Evolutionary conservation across 2,329 filamentous ascomycete genomes (phyloP), one percentile per base, ranked within the genome.

Genomic region (Amauroascus niger): DNA sequence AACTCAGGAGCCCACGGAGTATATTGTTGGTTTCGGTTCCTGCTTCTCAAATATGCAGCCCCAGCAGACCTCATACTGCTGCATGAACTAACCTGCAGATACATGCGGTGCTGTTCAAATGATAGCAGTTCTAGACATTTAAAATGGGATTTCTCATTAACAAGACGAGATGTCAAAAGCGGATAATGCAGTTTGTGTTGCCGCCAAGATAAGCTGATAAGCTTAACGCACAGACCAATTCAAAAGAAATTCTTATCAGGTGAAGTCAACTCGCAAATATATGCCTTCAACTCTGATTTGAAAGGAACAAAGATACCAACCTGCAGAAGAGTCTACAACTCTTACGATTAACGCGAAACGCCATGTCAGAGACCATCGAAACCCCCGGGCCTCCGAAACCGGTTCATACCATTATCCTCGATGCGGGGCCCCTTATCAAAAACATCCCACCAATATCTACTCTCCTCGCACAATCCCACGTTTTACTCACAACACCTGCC

Each of bases 341-440:
- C 33, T 40, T 1, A 20, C 37, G 20, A 40, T 3, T 13, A 37
- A 33, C 8, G 14, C 13, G 16, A 16, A 39, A 1, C 20, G 55
- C 39, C 39, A 67, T 65, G 63, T 53, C 62, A 49, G 62, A 65
- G 53, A 43, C 55, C 14, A 61, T 18, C 13, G 40, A 48, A 30
- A 18, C 56, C 8, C 54, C 63, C 20, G 61, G 57, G 26, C 53
- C 66, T 2, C 41, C 64, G 6, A 95, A 90, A 67, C 79, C 84
- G 0, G 82, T 95, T 48, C 83, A 94, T 72, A 86, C 84, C 52
- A 81, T 97, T 49, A 79, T 97, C 26, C 79, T 98, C 60, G 93
- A 98, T 67, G 86, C 93, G 2, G 91, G 90, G 24, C 89, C 91
- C 6, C 82, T 98, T 57, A 90, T 98, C 69, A 91, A 91, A 67